Conservation (phyloP, 106 monocot genomes). For the Hemerocallis citrina region DNA sequence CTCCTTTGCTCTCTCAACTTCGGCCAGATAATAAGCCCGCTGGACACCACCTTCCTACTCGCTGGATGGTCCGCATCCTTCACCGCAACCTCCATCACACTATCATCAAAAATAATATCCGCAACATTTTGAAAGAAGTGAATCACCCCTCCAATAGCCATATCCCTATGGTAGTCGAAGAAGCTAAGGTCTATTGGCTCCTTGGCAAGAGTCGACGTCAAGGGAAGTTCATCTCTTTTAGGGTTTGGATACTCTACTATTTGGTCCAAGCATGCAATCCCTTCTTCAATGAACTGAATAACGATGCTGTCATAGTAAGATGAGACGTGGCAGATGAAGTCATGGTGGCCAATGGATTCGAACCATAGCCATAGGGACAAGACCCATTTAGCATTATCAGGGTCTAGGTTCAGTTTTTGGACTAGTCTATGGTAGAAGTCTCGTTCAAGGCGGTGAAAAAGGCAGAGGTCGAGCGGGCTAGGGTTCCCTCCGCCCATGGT, state of each 20-base stretch:
- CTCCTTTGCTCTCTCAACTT: too few species aligned
- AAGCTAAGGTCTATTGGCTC: slow-evolving; percentile 28
- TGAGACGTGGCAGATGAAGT: slow-evolving; percentile 45
- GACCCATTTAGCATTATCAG: slow-evolving; percentile 14
- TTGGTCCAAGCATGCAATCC: slow-evolving; percentile 18
- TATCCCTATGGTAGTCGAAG: slow-evolving; percentile 20
- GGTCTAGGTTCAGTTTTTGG: slow-evolving; percentile 5
- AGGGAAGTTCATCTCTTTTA: slow-evolving; percentile 7
- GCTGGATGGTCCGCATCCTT: slow-evolving; percentile 1
- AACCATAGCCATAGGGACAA: slow-evolving; percentile 70
- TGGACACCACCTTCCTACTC: background rate
- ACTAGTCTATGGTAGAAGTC: slow-evolving; percentile 25
- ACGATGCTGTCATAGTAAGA: slow-evolving; percentile 19
- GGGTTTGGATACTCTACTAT: background rate
- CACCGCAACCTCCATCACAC: slow-evolving; percentile 3
- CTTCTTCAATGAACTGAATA: slow-evolving; percentile 32
- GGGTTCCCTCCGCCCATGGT: background rate
- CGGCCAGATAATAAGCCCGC: too few species aligned
- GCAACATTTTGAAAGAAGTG: slow-evolving; percentile 18
- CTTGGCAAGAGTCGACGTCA: slow-evolving; percentile 15
- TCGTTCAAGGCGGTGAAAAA: slow-evolving; percentile 42
- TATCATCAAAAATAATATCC: slow-evolving; percentile 23
- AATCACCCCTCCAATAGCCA: slow-evolving; percentile 3
- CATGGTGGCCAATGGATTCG: slow-evolving; percentile 58
- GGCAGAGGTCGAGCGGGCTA: slow-evolving; percentile 22